These are phyloP conservation scores for Babesia ovata DNA, from an alignment of 169 alveolate species.

Conservation along the genomic window DNA sequence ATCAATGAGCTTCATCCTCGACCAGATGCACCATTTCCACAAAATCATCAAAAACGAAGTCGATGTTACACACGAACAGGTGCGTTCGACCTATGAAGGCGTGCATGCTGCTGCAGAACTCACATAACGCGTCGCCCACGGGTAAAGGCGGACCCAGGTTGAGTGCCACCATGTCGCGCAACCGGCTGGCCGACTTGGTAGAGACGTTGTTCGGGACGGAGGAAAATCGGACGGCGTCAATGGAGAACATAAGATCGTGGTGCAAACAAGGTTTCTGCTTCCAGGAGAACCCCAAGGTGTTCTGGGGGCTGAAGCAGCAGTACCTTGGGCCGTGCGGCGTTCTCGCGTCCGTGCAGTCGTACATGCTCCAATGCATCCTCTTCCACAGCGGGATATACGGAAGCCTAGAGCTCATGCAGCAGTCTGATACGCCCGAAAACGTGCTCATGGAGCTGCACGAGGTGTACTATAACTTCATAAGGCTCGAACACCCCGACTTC, in stretches of 20 bases:
- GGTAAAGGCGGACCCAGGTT: not conserved
- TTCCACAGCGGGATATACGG: constrained; percentile 70
- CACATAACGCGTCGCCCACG: not conserved
- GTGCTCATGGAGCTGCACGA: constrained; percentile 25
- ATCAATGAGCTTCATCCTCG: constrained; percentile 20
- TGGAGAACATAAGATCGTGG: constrained; percentile 58
- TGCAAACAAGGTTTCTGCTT: constrained; percentile 70
- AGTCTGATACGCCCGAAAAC: constrained; percentile 14
- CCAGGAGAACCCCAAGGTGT: constrained; percentile 50
- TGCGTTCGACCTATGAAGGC: not conserved
- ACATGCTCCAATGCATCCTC: constrained; percentile 65
- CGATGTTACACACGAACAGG: not conserved
- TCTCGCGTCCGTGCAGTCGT: constrained; percentile 71
- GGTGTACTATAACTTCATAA: constrained; percentile 35
- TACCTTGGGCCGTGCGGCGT: constrained; percentile 76
- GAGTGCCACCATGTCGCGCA: constrained; percentile 12
- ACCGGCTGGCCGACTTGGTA: constrained; percentile 13
- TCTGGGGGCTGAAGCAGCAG: constrained; percentile 72
- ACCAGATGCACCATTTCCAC: constrained; percentile 5
- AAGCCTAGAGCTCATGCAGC: constrained; percentile 28
- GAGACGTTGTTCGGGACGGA: constrained; percentile 37
- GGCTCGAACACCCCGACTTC: constrained; percentile 36
- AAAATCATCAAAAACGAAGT: constrained; percentile 1
- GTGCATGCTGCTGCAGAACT: not conserved
- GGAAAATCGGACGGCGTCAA: constrained; percentile 18